Evolutionary conservation across 257 asterid species (phyloP), one percentile per base, ranked within the genome.

Genomic region (Cordia subcordata): DNA sequence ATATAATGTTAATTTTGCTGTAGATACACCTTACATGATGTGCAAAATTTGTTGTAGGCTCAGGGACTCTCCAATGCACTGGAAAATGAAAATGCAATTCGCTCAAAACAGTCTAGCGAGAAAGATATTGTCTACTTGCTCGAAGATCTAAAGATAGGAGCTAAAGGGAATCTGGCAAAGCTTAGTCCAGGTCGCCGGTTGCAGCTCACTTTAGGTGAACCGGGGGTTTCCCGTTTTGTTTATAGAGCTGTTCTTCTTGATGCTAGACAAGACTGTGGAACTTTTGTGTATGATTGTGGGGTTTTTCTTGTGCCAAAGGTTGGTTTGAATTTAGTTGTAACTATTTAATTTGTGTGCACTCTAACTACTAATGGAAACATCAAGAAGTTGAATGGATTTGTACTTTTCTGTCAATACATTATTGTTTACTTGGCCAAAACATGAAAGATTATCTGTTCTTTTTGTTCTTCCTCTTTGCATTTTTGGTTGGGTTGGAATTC

Each of bases 301-400:
- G 96, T 67, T 65, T 85, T 86, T 82, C 79, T 93, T 63, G 96
- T 89, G 49, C 96, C 99, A 60, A 83, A 79, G 72, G 99, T 92
- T 37, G 61, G 87, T 81, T 57, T 50, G 55, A 40, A 51, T 65
- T 61, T 20, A n/a, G 45, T n/a, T 12, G 40, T 35, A n/a, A 14
- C 11, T 19, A 32, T 61, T 15, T 53, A 42, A 22, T 55, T 18
- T 53, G 11, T n/a, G 22, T 33, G 51, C 45, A 55, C 50, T 45
- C n/a, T 53, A 20, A 33, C 37, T 47, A 35, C 13, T 18, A 20
- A 22, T 9, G 10, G 12, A 4, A 35, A 5, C 52, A 15, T 46
- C 8, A 17, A 1, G 1, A 46, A 46, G 9, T 14, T n/a, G n/a
- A n/a, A n/a, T n/a, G n/a, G n/a, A n/a, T n/a, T n/a, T n/a, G n/a